A percentile compares a stretch with the other conserved stretches of the same genome.
phyloP scores from a whole-genome alignment of 495 filamentous ascomycete species.

The Sordaria brevicollis region DNA sequence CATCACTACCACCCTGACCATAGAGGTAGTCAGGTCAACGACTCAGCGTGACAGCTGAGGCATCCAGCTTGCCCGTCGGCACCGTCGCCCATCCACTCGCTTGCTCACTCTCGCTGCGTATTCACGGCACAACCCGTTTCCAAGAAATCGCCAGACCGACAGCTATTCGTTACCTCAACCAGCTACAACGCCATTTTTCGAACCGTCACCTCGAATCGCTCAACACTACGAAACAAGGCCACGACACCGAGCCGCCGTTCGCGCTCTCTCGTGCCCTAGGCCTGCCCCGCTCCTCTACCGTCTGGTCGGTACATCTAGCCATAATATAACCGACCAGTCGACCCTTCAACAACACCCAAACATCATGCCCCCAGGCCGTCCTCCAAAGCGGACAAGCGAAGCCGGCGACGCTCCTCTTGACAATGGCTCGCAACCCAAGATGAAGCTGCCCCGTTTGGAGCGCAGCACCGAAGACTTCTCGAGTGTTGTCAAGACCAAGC shows the following conservation, averaged over 20 bases:
- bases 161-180: neutral
- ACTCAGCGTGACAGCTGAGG: neutral
- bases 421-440: slow-evolving; percentile 20
- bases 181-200: neutral
- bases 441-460: slow-evolving; percentile 38
- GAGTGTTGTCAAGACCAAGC: slow-evolving; percentile 52
- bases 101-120: neutral
- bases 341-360: slow-evolving; percentile 29
- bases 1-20: neutral
- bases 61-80: neutral
- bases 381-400: slow-evolving; percentile 34
- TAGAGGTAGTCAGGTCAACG: neutral
- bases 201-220: neutral
- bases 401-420: slow-evolving; percentile 19
- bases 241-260: neutral
- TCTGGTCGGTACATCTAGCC: neutral
- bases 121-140: neutral
- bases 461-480: slow-evolving; percentile 53
- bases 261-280: neutral
- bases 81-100: neutral
- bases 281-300: neutral
- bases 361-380: slow-evolving; percentile 18
- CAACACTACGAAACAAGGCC: slow-evolving; percentile 7
- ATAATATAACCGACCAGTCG: slow-evolving; percentile 11
- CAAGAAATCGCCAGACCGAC: neutral